Evolutionary conservation across 2,329 filamentous ascomycete species (phyloP).

Genomic region (Sporothrix globosa): DNA sequence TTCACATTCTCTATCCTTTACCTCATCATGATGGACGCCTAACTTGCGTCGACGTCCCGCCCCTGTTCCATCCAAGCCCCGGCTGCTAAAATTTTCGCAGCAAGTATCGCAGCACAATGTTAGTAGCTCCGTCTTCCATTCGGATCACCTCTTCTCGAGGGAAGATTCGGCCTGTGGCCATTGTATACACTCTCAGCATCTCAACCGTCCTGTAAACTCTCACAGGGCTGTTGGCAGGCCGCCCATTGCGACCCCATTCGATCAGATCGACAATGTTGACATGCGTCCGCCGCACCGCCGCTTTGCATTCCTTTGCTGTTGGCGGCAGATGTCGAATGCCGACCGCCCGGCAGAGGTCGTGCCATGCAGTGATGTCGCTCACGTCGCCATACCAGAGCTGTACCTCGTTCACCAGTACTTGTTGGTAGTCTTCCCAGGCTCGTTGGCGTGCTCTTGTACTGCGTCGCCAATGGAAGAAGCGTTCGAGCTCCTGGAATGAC

Average conservation of each 20-base stretch:
- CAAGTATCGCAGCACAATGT: slow-evolving; percentile 29
- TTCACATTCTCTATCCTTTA: neutral
- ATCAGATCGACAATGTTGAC: slow-evolving; percentile 33
- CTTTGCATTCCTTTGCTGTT: neutral
- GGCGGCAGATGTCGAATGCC: neutral
- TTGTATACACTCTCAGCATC: neutral
- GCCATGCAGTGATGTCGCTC: slow-evolving; percentile 24
- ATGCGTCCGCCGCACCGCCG: slow-evolving; percentile 13
- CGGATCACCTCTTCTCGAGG: neutral
- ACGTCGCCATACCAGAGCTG: slow-evolving; percentile 25
- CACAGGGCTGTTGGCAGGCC: neutral
- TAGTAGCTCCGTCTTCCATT: slow-evolving; percentile 7
- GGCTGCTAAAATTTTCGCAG: neutral
- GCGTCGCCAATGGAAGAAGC: neutral
- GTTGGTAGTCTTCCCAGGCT: slow-evolving; percentile 5
- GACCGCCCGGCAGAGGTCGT: slow-evolving; percentile 26
- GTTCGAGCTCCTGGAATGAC: slow-evolving; percentile 16
- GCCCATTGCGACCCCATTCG: slow-evolving; percentile 25
- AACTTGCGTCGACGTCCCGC: neutral
- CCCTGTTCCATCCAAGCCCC: neutral
- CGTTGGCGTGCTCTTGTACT: neutral
- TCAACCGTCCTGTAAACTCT: neutral
- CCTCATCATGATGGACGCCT: neutral
- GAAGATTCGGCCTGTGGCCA: neutral
- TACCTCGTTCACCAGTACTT: slow-evolving; percentile 25